Conservation (phyloP, 371 early-diverging fungal genomes). For the Saksenaea vasiformis region DNA sequence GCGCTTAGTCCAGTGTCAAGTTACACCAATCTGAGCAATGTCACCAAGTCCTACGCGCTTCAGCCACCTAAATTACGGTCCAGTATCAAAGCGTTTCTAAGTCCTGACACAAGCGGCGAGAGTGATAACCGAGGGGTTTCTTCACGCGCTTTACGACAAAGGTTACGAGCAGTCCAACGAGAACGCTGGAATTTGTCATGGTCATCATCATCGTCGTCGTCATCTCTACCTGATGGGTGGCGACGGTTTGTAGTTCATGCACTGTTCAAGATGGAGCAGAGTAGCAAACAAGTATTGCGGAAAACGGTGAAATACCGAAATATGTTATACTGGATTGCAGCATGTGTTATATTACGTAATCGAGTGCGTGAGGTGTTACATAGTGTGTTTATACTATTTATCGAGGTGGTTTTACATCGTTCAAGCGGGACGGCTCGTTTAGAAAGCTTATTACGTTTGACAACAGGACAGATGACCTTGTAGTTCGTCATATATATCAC, state of each 20-base stretch:
- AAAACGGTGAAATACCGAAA: conserved; percentile 26
- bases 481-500: neutral
- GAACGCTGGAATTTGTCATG: neutral
- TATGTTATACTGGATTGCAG: conserved; percentile 38
- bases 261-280: conserved; percentile 4
- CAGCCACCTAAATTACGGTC: conserved; percentile 27
- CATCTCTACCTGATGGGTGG: conserved; percentile 3
- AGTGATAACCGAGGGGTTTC: conserved; percentile 4
- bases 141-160: conserved; percentile 19
- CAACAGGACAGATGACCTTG: conserved; percentile 29
- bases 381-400: conserved; percentile 25
- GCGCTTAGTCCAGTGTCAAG: conserved; percentile 30
- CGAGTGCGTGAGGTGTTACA: conserved; percentile 35
- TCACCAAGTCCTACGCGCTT: conserved; percentile 24
- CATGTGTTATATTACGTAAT: conserved; percentile 32
- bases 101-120: neutral
- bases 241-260: neutral
- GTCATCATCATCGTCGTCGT: neutral
- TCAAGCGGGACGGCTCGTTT: conserved; percentile 16
- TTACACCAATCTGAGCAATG: conserved; percentile 23
- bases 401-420: conserved; percentile 22
- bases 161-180: conserved; percentile 14
- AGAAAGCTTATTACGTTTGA: conserved; percentile 21
- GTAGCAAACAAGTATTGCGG: conserved; percentile 11
- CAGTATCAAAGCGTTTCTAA: conserved; percentile 14